Evolutionary conservation across 257 asterid genomes (phyloP), one percentile per base, ranked within the genome.

Genomic region (Solanum neorickii): DNA sequence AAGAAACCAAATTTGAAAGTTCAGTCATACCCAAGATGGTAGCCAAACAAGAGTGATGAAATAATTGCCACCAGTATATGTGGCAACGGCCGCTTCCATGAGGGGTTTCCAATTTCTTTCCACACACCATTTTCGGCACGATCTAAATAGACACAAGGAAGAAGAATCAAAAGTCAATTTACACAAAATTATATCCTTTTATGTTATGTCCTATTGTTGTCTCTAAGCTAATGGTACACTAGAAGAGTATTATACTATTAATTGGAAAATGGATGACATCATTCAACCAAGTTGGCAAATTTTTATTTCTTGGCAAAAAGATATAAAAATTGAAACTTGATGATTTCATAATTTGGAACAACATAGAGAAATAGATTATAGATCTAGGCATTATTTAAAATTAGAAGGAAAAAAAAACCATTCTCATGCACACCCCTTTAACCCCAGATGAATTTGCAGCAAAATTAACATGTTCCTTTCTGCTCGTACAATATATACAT

Each of bases 71-170:
- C 98, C 91, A 96, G 88, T 87, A 96, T 87, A 91, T 96, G 98
- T 15, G 98, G 99, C 89, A 96, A 89, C 6, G 99, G 92, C 75
- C 94, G 94, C 91, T 91, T 93, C 99, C 99, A 96, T 29, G 99
- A 95, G 52, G 98, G 95, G 49, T 92, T 92, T 80, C 94, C 94
- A 27, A 82, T 86, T 84, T 94, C 98, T 90, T 92, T 94, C 89
- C 72, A 76, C 42, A 12, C 87, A 87, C 83, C 94, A 91, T 86
- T 87, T 47, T 76, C 91, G 62, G 76, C 62, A 59, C 74, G 87
- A 65, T 91, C 98, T 95, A 92, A 82, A 87, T 89, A 86, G 82
- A 76, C 84, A 78, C 76, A 4, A 39, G 82, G 31, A 74, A 74
- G 31, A 74, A 74, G 82, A 74, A 39, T 74, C 52, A 37, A 74